Percentiles rank a stretch among this genome's conserved stretches.
These are phyloP conservation scores for Stachybotrys echinatus DNA, from an alignment of 2,329 filamentous ascomycete genomes.

Conservation along the genomic window DNA sequence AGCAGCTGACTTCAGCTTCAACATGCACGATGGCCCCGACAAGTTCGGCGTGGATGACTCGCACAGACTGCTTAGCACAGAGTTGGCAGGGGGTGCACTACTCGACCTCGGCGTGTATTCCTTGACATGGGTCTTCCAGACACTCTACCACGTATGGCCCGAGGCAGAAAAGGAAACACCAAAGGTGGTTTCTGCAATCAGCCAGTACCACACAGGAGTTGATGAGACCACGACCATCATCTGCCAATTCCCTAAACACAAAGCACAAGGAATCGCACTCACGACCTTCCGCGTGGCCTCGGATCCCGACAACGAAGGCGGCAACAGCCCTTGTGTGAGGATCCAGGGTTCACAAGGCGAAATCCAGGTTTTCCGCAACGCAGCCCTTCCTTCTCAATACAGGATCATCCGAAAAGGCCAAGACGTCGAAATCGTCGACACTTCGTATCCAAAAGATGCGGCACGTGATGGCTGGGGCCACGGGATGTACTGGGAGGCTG, in stretches of 20 bases:
- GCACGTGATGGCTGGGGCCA: constrained; percentile 43
- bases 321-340: constrained; percentile 59
- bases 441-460: constrained; percentile 44
- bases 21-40: constrained; percentile 49
- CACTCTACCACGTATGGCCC: constrained; percentile 72
- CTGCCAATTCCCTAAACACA: constrained; percentile 62
- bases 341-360: constrained; percentile 77
- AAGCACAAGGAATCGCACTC: constrained; percentile 65
- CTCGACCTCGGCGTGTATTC: constrained; percentile 83
- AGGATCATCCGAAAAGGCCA: constrained; percentile 50
- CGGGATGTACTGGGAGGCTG: constrained; percentile 84
- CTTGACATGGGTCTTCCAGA: constrained; percentile 84
- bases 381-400: constrained; percentile 62
- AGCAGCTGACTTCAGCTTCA: constrained; percentile 54
- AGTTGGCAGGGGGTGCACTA: constrained; percentile 74
- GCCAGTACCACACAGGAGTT: constrained; percentile 66
- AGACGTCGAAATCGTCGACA: constrained; percentile 38
- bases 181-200: constrained; percentile 61
- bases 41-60: constrained; percentile 49
- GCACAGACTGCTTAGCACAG: constrained; percentile 73
- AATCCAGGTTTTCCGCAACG: constrained; percentile 68
- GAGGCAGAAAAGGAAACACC: constrained; percentile 61
- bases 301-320: constrained; percentile 53
- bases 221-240: constrained; percentile 74
- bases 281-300: constrained; percentile 57